These are phyloP conservation scores for Torulaspora gathmanii DNA, from an alignment of 805 yeast genomes.

Conservation along the genomic window DNA sequence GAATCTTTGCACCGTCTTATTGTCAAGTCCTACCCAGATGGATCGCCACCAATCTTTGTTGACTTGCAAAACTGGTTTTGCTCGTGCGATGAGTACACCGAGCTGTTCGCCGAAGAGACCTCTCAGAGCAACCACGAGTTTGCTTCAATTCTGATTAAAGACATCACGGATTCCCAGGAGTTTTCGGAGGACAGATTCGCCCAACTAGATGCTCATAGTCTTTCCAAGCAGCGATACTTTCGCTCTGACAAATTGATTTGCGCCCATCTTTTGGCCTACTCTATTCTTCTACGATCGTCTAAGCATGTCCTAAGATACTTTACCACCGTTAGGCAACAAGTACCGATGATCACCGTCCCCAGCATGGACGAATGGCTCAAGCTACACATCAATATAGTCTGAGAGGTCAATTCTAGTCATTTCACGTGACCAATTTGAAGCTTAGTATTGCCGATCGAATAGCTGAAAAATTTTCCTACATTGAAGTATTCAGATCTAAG, in stretches of 20 bases:
- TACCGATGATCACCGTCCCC: slow-evolving; percentile 23
- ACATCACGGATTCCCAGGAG: slow-evolving; percentile 18
- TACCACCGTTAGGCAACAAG: slow-evolving; percentile 17
- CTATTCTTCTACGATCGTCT: slow-evolving; percentile 26
- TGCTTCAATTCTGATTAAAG: slow-evolving; percentile 10
- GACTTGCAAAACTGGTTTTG: slow-evolving; percentile 34
- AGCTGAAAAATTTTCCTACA: slow-evolving; percentile 1
- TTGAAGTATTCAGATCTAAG: not conserved
- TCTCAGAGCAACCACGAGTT: slow-evolving; percentile 3
- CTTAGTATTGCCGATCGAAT: not conserved
- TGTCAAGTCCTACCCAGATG: slow-evolving; percentile 21
- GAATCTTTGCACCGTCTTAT: slow-evolving; percentile 22
- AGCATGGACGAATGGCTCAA: slow-evolving; percentile 36
- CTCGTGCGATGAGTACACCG: slow-evolving; percentile 32
- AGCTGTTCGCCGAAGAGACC: slow-evolving; percentile 18
- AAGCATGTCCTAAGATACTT: slow-evolving; percentile 23
- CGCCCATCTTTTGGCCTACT: slow-evolving; percentile 34
- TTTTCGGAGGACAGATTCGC: slow-evolving; percentile 30
- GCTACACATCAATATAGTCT: slow-evolving; percentile 33
- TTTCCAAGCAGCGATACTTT: slow-evolving; percentile 28
- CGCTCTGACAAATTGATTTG: slow-evolving; percentile 27
- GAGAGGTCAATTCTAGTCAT: not conserved
- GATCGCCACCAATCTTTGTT: slow-evolving; percentile 26
- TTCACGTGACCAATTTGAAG: not conserved
- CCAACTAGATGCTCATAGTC: slow-evolving; percentile 27